These are phyloP conservation scores for Acanthamoeba lenticulata DNA, from an alignment of 208 protist genomes.

Conservation along the genomic window DNA sequence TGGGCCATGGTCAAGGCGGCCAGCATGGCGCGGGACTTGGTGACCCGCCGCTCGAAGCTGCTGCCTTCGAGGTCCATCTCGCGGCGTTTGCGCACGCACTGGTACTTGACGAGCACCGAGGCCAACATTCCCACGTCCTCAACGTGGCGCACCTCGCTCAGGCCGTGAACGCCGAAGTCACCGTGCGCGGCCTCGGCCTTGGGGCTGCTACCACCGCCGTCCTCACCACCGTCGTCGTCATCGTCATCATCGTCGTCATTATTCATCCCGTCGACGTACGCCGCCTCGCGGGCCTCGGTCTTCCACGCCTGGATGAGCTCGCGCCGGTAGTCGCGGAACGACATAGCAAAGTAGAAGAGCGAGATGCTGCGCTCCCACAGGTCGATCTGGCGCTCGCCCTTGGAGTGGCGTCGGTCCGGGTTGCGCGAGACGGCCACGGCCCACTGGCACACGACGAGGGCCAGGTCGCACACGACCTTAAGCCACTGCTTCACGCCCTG, in stretches of 20 bases:
- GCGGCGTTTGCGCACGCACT: neutral
- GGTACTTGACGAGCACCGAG: conserved; percentile 29
- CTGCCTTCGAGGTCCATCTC: neutral
- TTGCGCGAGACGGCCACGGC: neutral
- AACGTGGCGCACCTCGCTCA: neutral
- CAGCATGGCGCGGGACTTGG: neutral
- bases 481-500: conserved; percentile 10
- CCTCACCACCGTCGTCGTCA: neutral
- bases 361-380: neutral
- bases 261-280: neutral
- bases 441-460: conserved; percentile 25
- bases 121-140: neutral
- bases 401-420: neutral
- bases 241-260: neutral
- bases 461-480: neutral
- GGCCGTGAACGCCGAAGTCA: neutral
- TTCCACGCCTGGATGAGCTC: neutral
- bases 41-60: neutral
- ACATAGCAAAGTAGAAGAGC: conserved; percentile 17
- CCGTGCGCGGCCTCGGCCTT: neutral
- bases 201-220: too few species aligned
- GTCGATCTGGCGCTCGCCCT: neutral
- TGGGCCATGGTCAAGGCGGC: neutral
- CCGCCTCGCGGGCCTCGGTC: neutral
- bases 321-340: neutral